These are phyloP conservation scores for Exophiala sideris DNA, from an alignment of 2,329 filamentous ascomycete species.

Conservation along the genomic window DNA sequence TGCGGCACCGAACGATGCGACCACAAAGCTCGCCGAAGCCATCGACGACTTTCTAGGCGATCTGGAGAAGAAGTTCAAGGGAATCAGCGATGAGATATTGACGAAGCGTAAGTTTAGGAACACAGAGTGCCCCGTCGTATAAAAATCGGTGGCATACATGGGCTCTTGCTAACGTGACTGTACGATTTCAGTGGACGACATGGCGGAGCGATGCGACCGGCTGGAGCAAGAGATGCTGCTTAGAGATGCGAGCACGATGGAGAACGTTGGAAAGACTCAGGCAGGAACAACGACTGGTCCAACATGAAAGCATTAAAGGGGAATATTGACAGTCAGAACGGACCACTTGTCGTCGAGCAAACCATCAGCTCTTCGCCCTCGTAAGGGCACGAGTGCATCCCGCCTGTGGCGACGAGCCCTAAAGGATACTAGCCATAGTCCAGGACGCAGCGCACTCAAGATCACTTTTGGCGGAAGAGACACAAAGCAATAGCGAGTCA, in stretches of 20 bases:
- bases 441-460: too few relatives aligned
- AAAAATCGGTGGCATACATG: neutral
- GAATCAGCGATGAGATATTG: conserved; percentile 30
- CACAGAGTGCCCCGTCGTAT: too few relatives aligned
- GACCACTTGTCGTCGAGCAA: neutral
- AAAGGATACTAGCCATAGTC: too few relatives aligned
- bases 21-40: conserved; percentile 26
- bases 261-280: conserved; percentile 6
- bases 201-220: conserved; percentile 30
- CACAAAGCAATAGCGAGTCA: too few relatives aligned
- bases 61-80: conserved; percentile 31
- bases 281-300: conserved; percentile 11
- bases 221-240: conserved; percentile 29
- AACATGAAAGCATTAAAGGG: neutral
- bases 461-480: too few relatives aligned
- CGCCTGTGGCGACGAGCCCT: too few relatives aligned
- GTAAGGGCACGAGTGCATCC: too few relatives aligned
- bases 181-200: conserved; percentile 26
- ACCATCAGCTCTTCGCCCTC: neutral
- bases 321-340: neutral
- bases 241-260: conserved; percentile 19
- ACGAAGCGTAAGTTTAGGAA: conserved; percentile 20
- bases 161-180: too few relatives aligned
- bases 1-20: conserved; percentile 19
- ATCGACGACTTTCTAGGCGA: conserved; percentile 32